Conservation (phyloP, 2,329 filamentous ascomycete genomes). For the Xylaria sp. region DNA sequence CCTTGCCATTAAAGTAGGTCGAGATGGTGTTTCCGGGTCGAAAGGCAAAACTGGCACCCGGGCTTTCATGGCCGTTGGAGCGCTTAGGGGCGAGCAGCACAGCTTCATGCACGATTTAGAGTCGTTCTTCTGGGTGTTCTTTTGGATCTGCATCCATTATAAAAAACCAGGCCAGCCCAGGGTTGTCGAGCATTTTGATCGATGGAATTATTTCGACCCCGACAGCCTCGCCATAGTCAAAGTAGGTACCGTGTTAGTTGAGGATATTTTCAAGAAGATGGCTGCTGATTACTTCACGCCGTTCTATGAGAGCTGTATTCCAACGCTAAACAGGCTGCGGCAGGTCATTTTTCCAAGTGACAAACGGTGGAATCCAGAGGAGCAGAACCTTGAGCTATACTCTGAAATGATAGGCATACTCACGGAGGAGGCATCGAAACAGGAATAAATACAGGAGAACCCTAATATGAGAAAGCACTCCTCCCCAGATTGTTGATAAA, state of each 20-base stretch:
- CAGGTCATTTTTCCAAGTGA: background rate
- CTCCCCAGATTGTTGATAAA: too few relatives aligned
- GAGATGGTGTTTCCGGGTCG: slow-evolving; percentile 30
- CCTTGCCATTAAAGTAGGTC: slow-evolving; percentile 28
- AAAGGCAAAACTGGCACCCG: slow-evolving; percentile 34
- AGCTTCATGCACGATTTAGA: slow-evolving; percentile 27
- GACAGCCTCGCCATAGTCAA: background rate
- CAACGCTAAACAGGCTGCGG: background rate
- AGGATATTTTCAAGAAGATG: background rate
- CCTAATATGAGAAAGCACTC: too few relatives aligned
- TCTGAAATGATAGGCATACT: background rate
- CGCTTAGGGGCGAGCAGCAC: slow-evolving; percentile 19
- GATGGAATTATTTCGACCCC: background rate
- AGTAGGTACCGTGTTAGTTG: background rate
- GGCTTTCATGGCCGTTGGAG: slow-evolving; percentile 26
- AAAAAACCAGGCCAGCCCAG: background rate
- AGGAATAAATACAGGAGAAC: too few relatives aligned
- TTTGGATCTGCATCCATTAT: slow-evolving; percentile 15
- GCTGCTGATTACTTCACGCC: background rate
- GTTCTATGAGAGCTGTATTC: background rate
- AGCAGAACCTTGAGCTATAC: background rate
- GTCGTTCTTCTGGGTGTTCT: slow-evolving; percentile 26
- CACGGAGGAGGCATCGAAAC: background rate
- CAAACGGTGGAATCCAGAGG: background rate
- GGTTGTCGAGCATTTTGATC: background rate